Evolutionary conservation across 805 yeast species (phyloP), one percentile per base, ranked within the genome.

Genomic region (Zygotorulaspora florentina): DNA sequence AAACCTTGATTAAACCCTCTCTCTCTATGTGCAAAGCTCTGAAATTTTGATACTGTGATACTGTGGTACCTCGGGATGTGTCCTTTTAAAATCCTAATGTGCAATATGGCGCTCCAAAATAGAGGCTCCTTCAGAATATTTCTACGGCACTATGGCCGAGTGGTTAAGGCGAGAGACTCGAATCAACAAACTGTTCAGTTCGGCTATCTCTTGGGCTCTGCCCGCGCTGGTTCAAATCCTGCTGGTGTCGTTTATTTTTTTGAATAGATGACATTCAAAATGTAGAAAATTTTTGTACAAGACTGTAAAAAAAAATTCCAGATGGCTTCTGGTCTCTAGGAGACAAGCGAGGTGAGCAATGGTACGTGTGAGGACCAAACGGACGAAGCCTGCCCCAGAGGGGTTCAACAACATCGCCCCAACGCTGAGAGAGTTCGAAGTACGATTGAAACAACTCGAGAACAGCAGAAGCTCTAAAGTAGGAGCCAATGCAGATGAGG

Each of bases 211-310:
- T 75, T 79, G 83, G 83, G 83, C 76, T 77, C 72, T 74, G 79
- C 83, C 83, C 83, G 83, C 85, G 83, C 82, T 75, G 83, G 85
- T 79, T 79, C 83, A 79, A 79, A 75, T 79, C 83, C 85, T 78
- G 83, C 82, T 75, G 81, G 77, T 79, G 82, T 77, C 85, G 83
- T 46, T 59, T 56, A 58, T 60, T 67, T 69, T 69, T 69, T 55
- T 45, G 7, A 20, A 20, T 20, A 7, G 25, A 7, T 15, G 25
- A 35, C 25, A 17, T 28, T 25, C 37, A 23, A 12, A 37, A 35
- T 35, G 36, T 31, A 16, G 17, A 25, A 37, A 37, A 23, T 23
- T 37, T 37, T 37, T 37, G 20, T 20, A 8, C 20, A 12, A 20
- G 12, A 20, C 30, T 11, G 16, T 23, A 11, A n/a, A 25, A n/a